A percentile compares a stretch with the other conserved stretches of the same genome.
These are phyloP conservation scores for Nitzschia inconspicua DNA, from an alignment of 108 stramenopile species.

Conservation along the genomic window DNA sequence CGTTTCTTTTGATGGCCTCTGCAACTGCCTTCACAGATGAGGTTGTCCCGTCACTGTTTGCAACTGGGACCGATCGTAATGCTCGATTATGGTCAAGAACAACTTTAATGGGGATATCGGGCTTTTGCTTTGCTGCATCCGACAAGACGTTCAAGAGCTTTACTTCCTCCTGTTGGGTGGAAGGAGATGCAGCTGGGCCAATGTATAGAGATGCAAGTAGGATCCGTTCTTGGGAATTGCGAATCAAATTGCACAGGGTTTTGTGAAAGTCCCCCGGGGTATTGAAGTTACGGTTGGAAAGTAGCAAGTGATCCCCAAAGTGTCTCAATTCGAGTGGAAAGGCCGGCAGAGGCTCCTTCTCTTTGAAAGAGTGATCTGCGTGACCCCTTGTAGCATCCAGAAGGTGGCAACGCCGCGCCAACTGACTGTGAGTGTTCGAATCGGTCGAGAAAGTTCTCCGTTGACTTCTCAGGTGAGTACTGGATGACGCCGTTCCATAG, in stretches of 20 bases:
- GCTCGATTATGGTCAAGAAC: slow-evolving; percentile 75
- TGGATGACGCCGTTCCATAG: too few relatives aligned
- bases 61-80: slow-evolving; percentile 50
- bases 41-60: slow-evolving; percentile 11
- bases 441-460: too few relatives aligned
- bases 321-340: slow-evolving; percentile 24
- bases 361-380: background rate
- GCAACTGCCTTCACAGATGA: slow-evolving; percentile 41
- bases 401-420: slow-evolving; percentile 12
- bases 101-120: slow-evolving; percentile 47
- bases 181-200: slow-evolving; percentile 52
- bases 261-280: slow-evolving; percentile 70
- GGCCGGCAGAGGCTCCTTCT: slow-evolving; percentile 17
- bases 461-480: too few relatives aligned
- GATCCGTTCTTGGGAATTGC: slow-evolving; percentile 59
- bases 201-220: slow-evolving; percentile 75
- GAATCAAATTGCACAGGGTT: slow-evolving; percentile 52
- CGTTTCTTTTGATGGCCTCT: slow-evolving; percentile 10
- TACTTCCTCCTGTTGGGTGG: slow-evolving; percentile 4
- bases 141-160: slow-evolving; percentile 58
- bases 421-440: too few relatives aligned
- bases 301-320: background rate
- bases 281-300: background rate
- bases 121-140: background rate
- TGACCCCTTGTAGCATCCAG: slow-evolving; percentile 28